A percentile compares a stretch with the other conserved stretches of the same genome.
Evolutionary conservation across 2,329 filamentous ascomycete species (phyloP).

Genomic region (Leptographium radiaticola): DNA sequence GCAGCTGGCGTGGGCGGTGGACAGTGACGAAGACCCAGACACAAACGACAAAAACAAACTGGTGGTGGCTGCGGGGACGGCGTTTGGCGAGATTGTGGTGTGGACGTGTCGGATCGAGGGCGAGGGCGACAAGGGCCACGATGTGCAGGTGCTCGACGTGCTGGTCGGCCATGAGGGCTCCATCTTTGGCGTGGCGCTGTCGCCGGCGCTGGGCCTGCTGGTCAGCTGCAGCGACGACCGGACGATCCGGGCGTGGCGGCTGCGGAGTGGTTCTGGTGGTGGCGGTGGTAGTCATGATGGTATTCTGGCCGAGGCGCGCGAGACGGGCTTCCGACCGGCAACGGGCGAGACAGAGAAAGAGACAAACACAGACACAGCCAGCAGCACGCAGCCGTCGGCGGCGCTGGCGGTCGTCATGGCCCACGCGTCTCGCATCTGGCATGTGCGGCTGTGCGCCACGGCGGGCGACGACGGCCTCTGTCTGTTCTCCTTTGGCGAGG

Average conservation of each 20-base stretch:
- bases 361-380: constrained; percentile 14
- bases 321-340: constrained; percentile 43
- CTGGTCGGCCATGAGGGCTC: constrained; percentile 74
- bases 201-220: constrained; percentile 47
- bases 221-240: constrained; percentile 92
- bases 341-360: not conserved
- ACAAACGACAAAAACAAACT: not conserved
- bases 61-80: constrained; percentile 46
- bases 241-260: constrained; percentile 69
- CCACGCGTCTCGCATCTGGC: constrained; percentile 84
- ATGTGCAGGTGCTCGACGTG: constrained; percentile 33
- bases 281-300: constrained; percentile 4
- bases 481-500: constrained; percentile 73
- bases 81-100: constrained; percentile 85
- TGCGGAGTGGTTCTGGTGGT: constrained; percentile 6
- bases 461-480: not conserved
- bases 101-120: constrained; percentile 52
- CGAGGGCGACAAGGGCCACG: constrained; percentile 5
- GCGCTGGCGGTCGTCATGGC: constrained; percentile 66
- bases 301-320: constrained; percentile 24
- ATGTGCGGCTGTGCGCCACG: constrained; percentile 46
- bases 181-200: constrained; percentile 81
- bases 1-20: constrained; percentile 46
- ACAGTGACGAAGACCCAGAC: not conserved
- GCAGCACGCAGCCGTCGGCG: constrained; percentile 15